Conservation (phyloP, 2,329 filamentous ascomycete species). For the Ilyonectria mors-panacis region DNA sequence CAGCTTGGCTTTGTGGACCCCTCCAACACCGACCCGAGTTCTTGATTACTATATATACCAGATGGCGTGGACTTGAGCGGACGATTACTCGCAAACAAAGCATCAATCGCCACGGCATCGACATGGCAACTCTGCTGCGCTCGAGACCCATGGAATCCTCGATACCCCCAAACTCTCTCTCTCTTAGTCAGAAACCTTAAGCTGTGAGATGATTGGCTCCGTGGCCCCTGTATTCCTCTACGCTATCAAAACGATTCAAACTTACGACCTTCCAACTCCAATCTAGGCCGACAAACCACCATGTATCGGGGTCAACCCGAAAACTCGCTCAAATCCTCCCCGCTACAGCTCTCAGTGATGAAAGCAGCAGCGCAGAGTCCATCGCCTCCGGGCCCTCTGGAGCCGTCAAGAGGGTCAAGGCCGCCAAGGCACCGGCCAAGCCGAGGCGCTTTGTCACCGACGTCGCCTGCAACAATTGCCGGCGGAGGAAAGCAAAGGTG, state of each 20-base stretch:
- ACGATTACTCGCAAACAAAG: neutral
- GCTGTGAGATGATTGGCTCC: neutral
- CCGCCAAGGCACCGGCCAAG: neutral
- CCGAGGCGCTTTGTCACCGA: neutral
- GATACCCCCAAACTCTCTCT: neutral
- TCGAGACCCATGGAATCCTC: neutral
- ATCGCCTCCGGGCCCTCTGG: neutral
- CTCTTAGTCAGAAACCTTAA: neutral
- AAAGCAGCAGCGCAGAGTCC: neutral
- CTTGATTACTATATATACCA: neutral
- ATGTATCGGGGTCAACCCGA: neutral
- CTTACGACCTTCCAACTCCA: neutral
- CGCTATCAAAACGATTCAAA: no score
- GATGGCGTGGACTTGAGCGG: neutral
- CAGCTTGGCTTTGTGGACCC: neutral
- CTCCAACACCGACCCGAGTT: neutral
- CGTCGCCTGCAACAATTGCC: constrained; percentile 3
- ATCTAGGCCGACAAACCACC: neutral
- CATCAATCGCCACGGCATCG: neutral
- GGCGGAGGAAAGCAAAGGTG: constrained; percentile 8
- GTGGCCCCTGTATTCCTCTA: neutral
- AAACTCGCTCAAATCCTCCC: neutral
- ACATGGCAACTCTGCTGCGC: neutral
- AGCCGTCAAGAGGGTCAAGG: neutral
- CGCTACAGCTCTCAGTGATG: neutral